Evolutionary conservation across 768 basidiomycete genomes (phyloP), one percentile per base, ranked within the genome.

Genomic region (Atractiella rhizophila): DNA sequence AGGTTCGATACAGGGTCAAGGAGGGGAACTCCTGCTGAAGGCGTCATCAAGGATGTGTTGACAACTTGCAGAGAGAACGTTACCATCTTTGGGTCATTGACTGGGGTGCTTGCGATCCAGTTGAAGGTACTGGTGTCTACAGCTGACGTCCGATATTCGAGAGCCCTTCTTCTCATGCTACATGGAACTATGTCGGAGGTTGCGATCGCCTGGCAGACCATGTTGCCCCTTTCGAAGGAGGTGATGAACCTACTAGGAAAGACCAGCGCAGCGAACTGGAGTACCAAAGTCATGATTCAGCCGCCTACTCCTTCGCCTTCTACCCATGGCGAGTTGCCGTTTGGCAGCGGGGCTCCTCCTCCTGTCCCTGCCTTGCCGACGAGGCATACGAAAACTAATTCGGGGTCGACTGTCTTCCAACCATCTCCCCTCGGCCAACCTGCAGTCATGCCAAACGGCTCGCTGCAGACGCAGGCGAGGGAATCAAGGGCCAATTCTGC

Each of bases 161-260:
- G 86, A 26, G 79, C 79, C 51, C 70, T 96, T 55, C 60, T 88
- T 25, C 60, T 91, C 42, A 74, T 80, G 58, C 64, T 96, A 27
- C 85, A 83, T 53, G 85, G 82, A 8, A 76, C 82, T 12, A 71
- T 74, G 51, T 78, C 76, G 5, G 91, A 98, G 58, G 71, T 94
- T 32, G 71, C 76, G 2, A 65, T 66, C 47, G 74, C 83, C 4
- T 98, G 91, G 91, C 68, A 68, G 54, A 60, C 65, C 13, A 73
- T 88, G 60, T 61, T 65, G 13, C 74, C 75, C 12, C 68, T 80
- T 21, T 60, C 80, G 4, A 71, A 74, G 19, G 64, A 69, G 18
- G 67, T 88, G 34, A 68, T 68, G 47, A 71, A 74, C 4, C 64
- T 74, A 37, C 59, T 81, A 20, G 64, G 53, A 44, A 42, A 36